Evolutionary conservation across 129 eudicot genomes (phyloP), one percentile per base, ranked within the genome.

Genomic region (Sambucus nigra): DNA sequence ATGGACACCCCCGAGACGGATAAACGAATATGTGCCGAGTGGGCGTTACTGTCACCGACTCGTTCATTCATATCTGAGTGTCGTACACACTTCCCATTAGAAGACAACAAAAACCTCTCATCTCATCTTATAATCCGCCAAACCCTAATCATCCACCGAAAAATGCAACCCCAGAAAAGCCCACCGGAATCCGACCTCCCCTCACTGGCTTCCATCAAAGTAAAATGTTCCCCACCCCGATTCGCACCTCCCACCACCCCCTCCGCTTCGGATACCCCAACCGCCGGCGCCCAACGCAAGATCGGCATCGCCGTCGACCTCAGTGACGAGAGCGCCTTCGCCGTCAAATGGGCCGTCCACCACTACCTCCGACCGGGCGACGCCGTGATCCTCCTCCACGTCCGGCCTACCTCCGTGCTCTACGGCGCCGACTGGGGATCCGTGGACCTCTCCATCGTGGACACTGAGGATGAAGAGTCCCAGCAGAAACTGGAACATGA

Each of bases 281-380:
- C 79, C 16, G 45, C 81, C 59, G 63, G 60, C 29, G 82, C 87
- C 17, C 78, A 72, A 28, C 73, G 87, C n/a, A 73, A 55, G 48
- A 80, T 80, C 52, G 87, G 82, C 14, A 80, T 80, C 65, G 82
- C 87, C 58, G 82, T 80, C 10, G 87, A 80, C 47, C 79, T 80
- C 17, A 53, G 68, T 69, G 82, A 80, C 68, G 87, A 80, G 60
- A 67, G 76, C 13, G 82, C 87, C 46, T 80, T 71, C 23, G 69
- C 69, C 52, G 69, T 64, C 45, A 52, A 64, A 7, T 64, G 69
- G 69, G 40, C 69, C 60, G 69, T 64, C 53, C 60, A 52, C 38
- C 51, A 64, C 45, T 64, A 64, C 45, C 69, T 64, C 60, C 69
- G 69, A 5, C 69, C 61, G 15, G 69, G 69, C 1, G 69, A 64